These are phyloP conservation scores for Fraxinus angustifolia DNA, from an alignment of 305 asterid species.

Conservation along the genomic window DNA sequence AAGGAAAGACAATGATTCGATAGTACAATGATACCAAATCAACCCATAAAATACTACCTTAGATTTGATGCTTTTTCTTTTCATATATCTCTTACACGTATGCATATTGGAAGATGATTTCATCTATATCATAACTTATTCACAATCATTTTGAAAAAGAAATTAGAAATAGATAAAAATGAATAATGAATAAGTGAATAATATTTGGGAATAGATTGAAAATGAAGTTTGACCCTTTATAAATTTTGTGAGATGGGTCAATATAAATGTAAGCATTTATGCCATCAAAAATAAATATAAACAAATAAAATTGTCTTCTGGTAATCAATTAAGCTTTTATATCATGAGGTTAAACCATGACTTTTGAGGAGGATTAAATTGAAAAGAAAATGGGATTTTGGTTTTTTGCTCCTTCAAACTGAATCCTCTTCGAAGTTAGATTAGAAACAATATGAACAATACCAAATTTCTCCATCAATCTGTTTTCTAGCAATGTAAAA, in stretches of 20 bases:
- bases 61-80: background rate
- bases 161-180: background rate
- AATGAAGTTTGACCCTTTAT: background rate
- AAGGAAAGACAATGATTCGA: conserved; percentile 9
- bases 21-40: background rate
- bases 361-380: background rate
- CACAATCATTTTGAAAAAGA: background rate
- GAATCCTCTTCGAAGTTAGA: background rate
- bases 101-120: background rate
- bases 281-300: background rate
- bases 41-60: background rate
- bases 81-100: background rate
- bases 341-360: background rate
- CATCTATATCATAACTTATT: background rate
- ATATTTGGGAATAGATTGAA: background rate
- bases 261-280: background rate
- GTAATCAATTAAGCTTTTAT: background rate
- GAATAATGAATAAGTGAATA: background rate
- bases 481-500: background rate
- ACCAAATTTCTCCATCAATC: background rate
- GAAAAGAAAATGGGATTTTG: background rate
- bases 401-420: background rate
- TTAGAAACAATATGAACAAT: background rate
- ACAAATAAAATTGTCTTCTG: background rate
- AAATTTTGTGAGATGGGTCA: background rate